Conservation (phyloP, 257 asterid genomes). For the Agastache rugosa region DNA sequence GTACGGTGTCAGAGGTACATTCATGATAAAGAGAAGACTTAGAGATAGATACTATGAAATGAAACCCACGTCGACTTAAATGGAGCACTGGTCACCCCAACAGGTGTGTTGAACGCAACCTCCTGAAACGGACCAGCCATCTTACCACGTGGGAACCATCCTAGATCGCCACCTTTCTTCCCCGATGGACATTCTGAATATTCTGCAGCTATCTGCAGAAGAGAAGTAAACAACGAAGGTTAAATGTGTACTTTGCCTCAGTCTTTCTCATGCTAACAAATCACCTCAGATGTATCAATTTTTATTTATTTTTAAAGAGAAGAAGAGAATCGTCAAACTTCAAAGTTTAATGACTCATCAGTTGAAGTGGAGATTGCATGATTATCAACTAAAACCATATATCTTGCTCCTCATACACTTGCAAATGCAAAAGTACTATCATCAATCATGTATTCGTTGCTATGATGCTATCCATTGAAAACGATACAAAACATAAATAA, state of each 20-base stretch:
- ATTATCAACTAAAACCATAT: slow-evolving; percentile 10
- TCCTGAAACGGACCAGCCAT: slow-evolving; percentile 99
- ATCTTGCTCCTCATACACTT: background rate
- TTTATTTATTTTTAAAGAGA: background rate
- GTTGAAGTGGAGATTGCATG: background rate
- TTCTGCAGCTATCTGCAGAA: slow-evolving; percentile 78
- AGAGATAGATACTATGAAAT: slow-evolving; percentile 34
- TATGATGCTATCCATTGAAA: slow-evolving; percentile 12
- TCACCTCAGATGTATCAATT: background rate
- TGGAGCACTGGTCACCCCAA: slow-evolving; percentile 91
- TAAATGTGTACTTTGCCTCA: background rate
- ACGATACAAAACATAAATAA: slow-evolving; percentile 5
- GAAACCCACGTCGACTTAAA: slow-evolving; percentile 87
- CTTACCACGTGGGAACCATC: slow-evolving; percentile 99
- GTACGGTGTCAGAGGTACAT: background rate
- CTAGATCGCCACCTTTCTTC: slow-evolving; percentile 97
- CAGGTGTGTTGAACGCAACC: slow-evolving; percentile 88
- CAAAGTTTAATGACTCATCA: background rate
- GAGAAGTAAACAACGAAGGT: background rate
- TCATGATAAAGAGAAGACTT: slow-evolving; percentile 4
- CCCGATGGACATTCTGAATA: slow-evolving; percentile 99
- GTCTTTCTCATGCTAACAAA: background rate
- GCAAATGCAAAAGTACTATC: slow-evolving; percentile 16
- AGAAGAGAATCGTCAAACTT: background rate
- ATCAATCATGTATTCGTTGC: slow-evolving; percentile 2